A percentile compares a stretch with the other conserved stretches of the same genome.
Conservation (phyloP, 2,329 filamentous ascomycete genomes). For the Aspergillus uvarum region DNA sequence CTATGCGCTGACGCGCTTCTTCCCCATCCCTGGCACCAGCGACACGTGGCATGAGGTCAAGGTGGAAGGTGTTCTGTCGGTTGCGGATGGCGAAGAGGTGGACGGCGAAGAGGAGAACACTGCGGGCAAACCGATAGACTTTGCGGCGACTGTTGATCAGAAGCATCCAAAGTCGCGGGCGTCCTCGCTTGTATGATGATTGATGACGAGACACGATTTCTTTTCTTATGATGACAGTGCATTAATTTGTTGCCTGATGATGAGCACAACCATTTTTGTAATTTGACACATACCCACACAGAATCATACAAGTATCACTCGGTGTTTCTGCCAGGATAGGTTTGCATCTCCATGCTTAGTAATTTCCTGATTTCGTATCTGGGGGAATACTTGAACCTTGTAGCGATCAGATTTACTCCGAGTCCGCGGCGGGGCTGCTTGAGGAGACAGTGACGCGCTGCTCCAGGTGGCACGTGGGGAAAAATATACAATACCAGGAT, state of each 20-base stretch:
- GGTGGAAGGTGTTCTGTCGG: constrained; percentile 31
- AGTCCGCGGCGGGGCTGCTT: too few species aligned
- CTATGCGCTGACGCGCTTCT: constrained; percentile 67
- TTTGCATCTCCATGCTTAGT: not conserved
- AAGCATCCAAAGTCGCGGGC: constrained; percentile 24
- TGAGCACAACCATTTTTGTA: not conserved
- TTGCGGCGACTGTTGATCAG: constrained; percentile 17
- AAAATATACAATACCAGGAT: too few species aligned
- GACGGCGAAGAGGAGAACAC: constrained; percentile 27
- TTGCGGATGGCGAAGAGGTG: constrained; percentile 35
- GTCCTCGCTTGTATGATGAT: constrained; percentile 11
- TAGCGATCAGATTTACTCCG: too few species aligned
- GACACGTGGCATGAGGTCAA: constrained; percentile 74
- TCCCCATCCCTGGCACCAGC: constrained; percentile 72
- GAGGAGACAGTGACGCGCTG: too few species aligned
- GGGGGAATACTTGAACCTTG: too few species aligned
- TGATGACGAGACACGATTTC: constrained; percentile 13
- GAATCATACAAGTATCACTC: not conserved
- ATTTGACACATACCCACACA: not conserved
- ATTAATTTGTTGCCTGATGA: constrained; percentile 2
- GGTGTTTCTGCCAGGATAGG: not conserved
- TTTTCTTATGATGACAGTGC: constrained; percentile 5
- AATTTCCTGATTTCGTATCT: too few species aligned
- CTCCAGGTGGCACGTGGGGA: too few species aligned
- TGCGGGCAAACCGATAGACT: constrained; percentile 11